Base-by-base conservation (phyloP, 2,329 filamentous ascomycete species). In the Amylocarpus encephaloides region DNA sequence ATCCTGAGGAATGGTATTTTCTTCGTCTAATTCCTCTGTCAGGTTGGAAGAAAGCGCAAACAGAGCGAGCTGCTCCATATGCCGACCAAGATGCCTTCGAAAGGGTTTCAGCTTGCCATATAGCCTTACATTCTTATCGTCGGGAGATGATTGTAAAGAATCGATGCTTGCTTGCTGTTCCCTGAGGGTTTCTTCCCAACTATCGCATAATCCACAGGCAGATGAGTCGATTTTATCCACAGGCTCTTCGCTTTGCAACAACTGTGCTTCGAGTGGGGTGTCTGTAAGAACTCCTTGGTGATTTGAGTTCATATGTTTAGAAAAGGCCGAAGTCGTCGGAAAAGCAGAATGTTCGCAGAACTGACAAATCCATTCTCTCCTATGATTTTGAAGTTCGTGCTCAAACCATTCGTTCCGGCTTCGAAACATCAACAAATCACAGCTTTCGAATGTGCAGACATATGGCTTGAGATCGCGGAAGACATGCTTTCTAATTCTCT, bases 191-290 rank as follows among this genome's bases (percentile, higher is more conserved):
- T 26, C 36, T 18, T 61, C 51, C 64, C 64, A 67, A 11, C 63
- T 61, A 42, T 67, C 59, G 33, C 65, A 68, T n/a, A 67, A 62
- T 4, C 49, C 57, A 40, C 65, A 68, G 18, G 62, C 64, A 1
- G 41, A 39, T 1, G 60, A 43, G 4, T 54, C 41, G 29, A 66
- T 54, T 10, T 40, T 49, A 2, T 54, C 52, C 3, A 62, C 45
- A 1, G 58, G 51, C 15, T 64, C 51, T 48, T 62, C 56, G 9
- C 60, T 56, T 30, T 59, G 54, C 1, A 64, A 45, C 1, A 56
- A 38, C 2, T 66, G 32, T 29, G 58, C 58, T 12, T 54, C 43
- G 1, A 62, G 49, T 18, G 64, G 53, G 6, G 58, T 49, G 1
- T 40, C 43, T 6, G 45, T 6, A 2, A 59, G 39, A 4, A 32